Base-by-base conservation (phyloP, 192 early-diverging fungal genomes). In the Cladochytrium replicatum region DNA sequence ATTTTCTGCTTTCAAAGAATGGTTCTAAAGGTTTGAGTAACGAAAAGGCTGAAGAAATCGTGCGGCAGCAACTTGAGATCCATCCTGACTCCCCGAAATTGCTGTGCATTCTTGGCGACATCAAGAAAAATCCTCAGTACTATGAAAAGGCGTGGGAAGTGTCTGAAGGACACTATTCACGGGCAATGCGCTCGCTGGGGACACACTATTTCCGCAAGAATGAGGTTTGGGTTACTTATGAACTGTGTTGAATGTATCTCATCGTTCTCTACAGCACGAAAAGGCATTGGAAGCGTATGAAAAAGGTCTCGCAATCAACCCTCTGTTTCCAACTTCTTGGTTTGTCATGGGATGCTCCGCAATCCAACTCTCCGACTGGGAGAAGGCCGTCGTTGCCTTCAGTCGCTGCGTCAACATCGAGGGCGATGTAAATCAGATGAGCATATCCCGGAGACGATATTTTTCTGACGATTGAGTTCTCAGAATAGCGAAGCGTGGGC, bases 401-500 rank as follows among this genome's bases (percentile, higher is more conserved):
- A 63, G 71, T 37, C 81, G 80, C 32, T 80, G 80, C 9, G 82
- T 86, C 4, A 47, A 63, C 13, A 54, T 97, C 15, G 84, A 92
- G 48, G 41, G 58, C 28, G 77, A 81, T 6, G 57, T 59, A 59
- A 11, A 1, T 61, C 29, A 55, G 4, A 6, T 25, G 2, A 21
- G 4, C n/a, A 50, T 53, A 32, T 38, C 49, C 31, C 23, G 6
- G 9, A 42, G 23, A 48, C 44, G 6, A 39, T 60, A 19, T 17
- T 46, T 6, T 25, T 54, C n/a, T 13, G 56, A 51, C 22, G 7
- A 38, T 55, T 54, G 15, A 6, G 23, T 52, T 23, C 60, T 23
- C 64, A 73, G 46, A 93, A 94, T 55, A 86, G 84, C 28, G 96
- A 99, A 69, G 89, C 91, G 26, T 99, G 93, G 92, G 97, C 85